These are phyloP conservation scores for Leptographium radiaticola DNA, from an alignment of 2,329 filamentous ascomycete genomes.

Conservation along the genomic window DNA sequence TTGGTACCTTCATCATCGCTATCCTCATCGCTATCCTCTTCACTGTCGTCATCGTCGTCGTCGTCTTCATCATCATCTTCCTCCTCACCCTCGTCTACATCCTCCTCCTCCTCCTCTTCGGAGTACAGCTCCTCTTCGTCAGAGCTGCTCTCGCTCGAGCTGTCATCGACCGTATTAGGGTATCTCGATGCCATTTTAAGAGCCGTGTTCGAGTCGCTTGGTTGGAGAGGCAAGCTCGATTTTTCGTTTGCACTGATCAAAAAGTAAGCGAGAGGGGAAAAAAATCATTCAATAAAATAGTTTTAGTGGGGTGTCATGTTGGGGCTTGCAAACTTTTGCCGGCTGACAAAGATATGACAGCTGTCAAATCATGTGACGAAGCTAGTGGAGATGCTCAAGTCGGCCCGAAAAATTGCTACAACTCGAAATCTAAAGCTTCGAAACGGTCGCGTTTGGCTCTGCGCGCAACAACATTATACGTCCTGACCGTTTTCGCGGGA, in stretches of 20 bases:
- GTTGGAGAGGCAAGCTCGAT: neutral
- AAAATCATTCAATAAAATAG: neutral
- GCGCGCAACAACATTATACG: neutral
- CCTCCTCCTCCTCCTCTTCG: constrained; percentile 50
- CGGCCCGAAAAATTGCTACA: too few relatives aligned
- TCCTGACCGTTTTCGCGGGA: too few relatives aligned
- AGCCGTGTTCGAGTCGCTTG: neutral
- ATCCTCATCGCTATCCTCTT: constrained; percentile 23
- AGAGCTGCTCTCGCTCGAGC: constrained; percentile 89
- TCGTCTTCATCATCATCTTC: constrained; percentile 58
- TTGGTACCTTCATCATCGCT: constrained; percentile 42
- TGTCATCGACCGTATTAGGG: constrained; percentile 84
- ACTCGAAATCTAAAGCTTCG: neutral
- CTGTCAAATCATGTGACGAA: neutral
- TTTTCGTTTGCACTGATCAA: neutral
- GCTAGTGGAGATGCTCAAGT: too few relatives aligned
- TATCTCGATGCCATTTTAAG: constrained; percentile 61
- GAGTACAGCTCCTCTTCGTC: constrained; percentile 95
- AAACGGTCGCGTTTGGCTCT: neutral
- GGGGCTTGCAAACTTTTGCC: constrained; percentile 3
- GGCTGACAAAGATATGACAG: constrained; percentile 1
- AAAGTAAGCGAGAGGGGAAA: neutral
- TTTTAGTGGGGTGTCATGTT: constrained; percentile 3
- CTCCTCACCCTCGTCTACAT: constrained; percentile 39
- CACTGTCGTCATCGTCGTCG: constrained; percentile 37